Percentiles rank a stretch among this genome's conserved stretches.
Conservation (phyloP, 1,139 yeast genomes). For the Geotrichum aggregatum region DNA sequence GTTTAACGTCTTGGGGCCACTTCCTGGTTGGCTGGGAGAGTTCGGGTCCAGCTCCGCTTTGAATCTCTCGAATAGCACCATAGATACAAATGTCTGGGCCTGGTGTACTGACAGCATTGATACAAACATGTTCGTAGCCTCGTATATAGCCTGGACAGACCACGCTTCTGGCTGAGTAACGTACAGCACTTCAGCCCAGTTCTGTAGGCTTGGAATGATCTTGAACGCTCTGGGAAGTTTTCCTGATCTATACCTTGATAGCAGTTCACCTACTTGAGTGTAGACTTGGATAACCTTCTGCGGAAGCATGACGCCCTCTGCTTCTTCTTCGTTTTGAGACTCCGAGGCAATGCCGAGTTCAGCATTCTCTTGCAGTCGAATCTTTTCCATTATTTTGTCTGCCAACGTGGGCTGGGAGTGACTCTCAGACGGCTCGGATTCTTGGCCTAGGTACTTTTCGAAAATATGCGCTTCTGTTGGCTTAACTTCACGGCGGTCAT, state of each 20-base stretch:
- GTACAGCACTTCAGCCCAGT: slow-evolving; percentile 92
- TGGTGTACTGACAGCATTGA: slow-evolving; percentile 83
- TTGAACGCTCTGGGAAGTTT: slow-evolving; percentile 91
- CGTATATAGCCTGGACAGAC: slow-evolving; percentile 96
- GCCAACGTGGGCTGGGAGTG: slow-evolving; percentile 55
- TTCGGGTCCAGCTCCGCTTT: slow-evolving; percentile 76
- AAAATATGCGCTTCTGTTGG: slow-evolving; percentile 42
- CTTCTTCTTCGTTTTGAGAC: slow-evolving; percentile 28
- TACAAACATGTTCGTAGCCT: slow-evolving; percentile 89
- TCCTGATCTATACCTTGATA: slow-evolving; percentile 89
- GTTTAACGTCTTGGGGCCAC: slow-evolving; percentile 46
- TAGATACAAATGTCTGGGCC: slow-evolving; percentile 77
- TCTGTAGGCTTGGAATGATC: slow-evolving; percentile 82
- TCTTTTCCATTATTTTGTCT: slow-evolving; percentile 85
- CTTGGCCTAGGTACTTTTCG: slow-evolving; percentile 37
- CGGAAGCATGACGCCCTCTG: slow-evolving; percentile 69
- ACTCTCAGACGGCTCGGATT: slow-evolving; percentile 46
- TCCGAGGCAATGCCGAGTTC: slow-evolving; percentile 43
- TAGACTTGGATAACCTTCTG: slow-evolving; percentile 95
- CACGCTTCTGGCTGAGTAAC: slow-evolving; percentile 89
- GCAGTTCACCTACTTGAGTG: slow-evolving; percentile 80
- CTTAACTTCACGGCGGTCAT: slow-evolving; percentile 37
- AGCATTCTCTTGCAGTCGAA: slow-evolving; percentile 49
- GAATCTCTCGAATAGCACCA: slow-evolving; percentile 77
- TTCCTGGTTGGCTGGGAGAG: slow-evolving; percentile 12